Evolutionary conservation across 257 asterid genomes (phyloP).

Genomic region (Solanum chmielewskii): DNA sequence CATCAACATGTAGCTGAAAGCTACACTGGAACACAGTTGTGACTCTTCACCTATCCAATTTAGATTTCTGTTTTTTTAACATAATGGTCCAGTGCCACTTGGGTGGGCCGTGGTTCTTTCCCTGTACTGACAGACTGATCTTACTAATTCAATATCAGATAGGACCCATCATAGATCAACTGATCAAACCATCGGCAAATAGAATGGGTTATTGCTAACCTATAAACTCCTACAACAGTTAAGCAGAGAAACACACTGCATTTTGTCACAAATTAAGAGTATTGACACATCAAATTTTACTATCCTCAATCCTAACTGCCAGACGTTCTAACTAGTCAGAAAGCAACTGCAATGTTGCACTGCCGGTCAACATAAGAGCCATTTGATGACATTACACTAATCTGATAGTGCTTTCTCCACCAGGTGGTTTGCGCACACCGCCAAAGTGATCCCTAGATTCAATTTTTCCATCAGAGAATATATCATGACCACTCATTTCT

Average conservation of each 20-base stretch:
- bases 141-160: background rate
- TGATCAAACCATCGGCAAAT: background rate
- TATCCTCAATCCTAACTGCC: background rate
- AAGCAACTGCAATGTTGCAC: background rate
- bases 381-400: slow-evolving; percentile 30
- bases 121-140: background rate
- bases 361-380: background rate
- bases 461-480: slow-evolving; percentile 70
- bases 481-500: slow-evolving; percentile 81
- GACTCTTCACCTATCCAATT: background rate
- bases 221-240: background rate
- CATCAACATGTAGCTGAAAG: background rate
- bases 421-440: slow-evolving; percentile 85
- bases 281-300: background rate
- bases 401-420: slow-evolving; percentile 83
- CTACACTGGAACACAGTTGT: background rate
- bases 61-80: background rate
- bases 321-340: background rate
- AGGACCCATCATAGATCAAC: background rate
- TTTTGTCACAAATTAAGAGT: background rate
- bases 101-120: background rate
- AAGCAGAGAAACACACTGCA: background rate
- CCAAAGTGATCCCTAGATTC: slow-evolving; percentile 75
- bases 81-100: background rate
- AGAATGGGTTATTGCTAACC: background rate